Evolutionary conservation across 257 asterid species (phyloP).

Genomic region (Penstemon newberryi): DNA sequence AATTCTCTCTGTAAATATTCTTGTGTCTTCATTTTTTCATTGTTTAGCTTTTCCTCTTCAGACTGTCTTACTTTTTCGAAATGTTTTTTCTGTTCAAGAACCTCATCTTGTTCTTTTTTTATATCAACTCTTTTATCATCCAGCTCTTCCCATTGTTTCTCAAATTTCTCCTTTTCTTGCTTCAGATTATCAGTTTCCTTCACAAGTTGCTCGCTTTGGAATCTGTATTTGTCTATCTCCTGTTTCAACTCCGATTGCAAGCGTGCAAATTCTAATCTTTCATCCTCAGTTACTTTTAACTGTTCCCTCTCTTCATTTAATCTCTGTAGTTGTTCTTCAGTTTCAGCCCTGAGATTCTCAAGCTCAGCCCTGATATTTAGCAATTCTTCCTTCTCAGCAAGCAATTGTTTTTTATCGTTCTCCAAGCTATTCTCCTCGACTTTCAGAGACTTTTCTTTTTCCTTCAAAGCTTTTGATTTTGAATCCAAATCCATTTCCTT

Average conservation of each 20-base stretch:
- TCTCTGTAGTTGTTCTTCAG: slow-evolving; percentile 55
- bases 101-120: slow-evolving; percentile 61
- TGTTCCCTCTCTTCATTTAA: slow-evolving; percentile 64
- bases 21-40: slow-evolving; percentile 73
- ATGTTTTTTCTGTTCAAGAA: slow-evolving; percentile 49
- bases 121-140: slow-evolving; percentile 67
- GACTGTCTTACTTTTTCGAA: slow-evolving; percentile 55
- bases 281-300: slow-evolving; percentile 81
- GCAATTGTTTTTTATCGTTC: slow-evolving; percentile 52
- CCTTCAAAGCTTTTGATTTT: slow-evolving; percentile 70
- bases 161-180: slow-evolving; percentile 83
- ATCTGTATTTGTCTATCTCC: slow-evolving; percentile 79
- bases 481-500: slow-evolving; percentile 65
- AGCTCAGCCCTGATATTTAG: slow-evolving; percentile 59
- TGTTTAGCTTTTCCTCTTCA: slow-evolving; percentile 71
- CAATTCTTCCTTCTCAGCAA: slow-evolving; percentile 62
- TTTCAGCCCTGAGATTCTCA: slow-evolving; percentile 60
- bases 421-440: slow-evolving; percentile 67
- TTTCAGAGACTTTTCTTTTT: slow-evolving; percentile 69
- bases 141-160: slow-evolving; percentile 94
- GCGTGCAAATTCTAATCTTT: slow-evolving; percentile 67
- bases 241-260: slow-evolving; percentile 76
- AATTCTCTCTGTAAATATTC: slow-evolving; percentile 61
- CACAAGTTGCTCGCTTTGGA: slow-evolving; percentile 61
- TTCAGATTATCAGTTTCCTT: slow-evolving; percentile 80